Conservation (phyloP, 345 rosid species). For the Sisymbrium altissimum region DNA sequence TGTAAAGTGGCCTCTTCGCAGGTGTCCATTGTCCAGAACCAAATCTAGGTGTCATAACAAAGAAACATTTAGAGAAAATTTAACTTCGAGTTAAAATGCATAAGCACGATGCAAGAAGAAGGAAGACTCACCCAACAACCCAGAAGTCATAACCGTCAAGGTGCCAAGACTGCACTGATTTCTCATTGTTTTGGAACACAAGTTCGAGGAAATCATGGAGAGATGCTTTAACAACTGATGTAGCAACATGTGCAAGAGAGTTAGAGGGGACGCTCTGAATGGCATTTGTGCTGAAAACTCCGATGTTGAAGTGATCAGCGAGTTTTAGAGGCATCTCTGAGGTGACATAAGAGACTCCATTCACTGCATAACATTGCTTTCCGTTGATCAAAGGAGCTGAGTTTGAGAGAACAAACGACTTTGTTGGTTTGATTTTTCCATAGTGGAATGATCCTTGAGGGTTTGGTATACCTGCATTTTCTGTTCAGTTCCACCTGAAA, state of each 20-base stretch:
- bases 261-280: constrained; percentile 53
- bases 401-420: constrained; percentile 55
- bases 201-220: constrained; percentile 73
- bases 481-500: constrained; percentile 67
- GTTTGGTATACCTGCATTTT: constrained; percentile 93
- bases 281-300: constrained; percentile 56
- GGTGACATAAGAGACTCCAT: constrained; percentile 67
- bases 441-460: constrained; percentile 96
- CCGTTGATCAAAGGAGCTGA: constrained; percentile 77
- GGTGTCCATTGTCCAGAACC: constrained; percentile 75
- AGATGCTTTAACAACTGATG: constrained; percentile 53
- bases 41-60: constrained; percentile 39
- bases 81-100: background rate
- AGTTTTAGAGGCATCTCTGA: constrained; percentile 85
- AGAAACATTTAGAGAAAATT: background rate
- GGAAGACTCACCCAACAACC: constrained; percentile 72
- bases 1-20: constrained; percentile 54
- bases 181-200: constrained; percentile 73
- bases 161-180: constrained; percentile 81
- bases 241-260: constrained; percentile 48
- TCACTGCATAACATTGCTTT: constrained; percentile 74
- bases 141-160: constrained; percentile 95
- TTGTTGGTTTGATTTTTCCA: constrained; percentile 55
- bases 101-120: background rate
- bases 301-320: constrained; percentile 70